Conservation (phyloP, 164 flowering plant species). For the Vitis rupestris region DNA sequence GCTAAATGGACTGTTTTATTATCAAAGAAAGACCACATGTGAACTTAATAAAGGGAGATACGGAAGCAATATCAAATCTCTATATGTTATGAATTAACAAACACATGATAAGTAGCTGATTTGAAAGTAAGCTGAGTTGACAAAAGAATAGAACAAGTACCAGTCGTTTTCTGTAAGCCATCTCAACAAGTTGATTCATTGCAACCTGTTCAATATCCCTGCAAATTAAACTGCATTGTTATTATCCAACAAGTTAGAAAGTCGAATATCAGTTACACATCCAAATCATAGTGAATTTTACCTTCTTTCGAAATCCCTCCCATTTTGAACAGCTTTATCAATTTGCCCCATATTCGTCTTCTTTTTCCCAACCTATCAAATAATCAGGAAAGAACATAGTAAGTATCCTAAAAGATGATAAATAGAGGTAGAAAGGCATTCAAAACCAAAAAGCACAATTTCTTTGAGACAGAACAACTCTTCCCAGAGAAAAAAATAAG, state of each 20-base stretch:
- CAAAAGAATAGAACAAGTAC: slow-evolving; percentile 19
- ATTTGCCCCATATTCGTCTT: slow-evolving; percentile 28
- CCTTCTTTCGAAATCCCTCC: slow-evolving; percentile 24
- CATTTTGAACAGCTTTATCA: slow-evolving; percentile 24
- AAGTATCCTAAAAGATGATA: neutral
- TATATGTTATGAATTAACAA: neutral
- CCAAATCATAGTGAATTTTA: slow-evolving; percentile 2
- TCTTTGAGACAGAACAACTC: too few species aligned
- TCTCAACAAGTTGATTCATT: slow-evolving; percentile 36
- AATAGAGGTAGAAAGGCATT: neutral
- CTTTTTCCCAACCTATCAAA: slow-evolving; percentile 23
- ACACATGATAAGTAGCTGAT: neutral
- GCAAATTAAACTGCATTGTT: slow-evolving; percentile 10
- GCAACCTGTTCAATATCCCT: slow-evolving; percentile 42
- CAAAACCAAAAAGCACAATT: neutral
- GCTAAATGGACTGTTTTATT: neutral
- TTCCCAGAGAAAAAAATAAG: neutral
- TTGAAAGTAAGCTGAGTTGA: neutral
- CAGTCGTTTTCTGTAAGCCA: slow-evolving; percentile 35
- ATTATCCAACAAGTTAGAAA: neutral
- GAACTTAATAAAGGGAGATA: neutral
- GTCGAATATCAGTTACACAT: neutral
- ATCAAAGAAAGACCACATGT: neutral
- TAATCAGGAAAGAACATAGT: neutral
- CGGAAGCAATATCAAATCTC: neutral